phyloP scores from a whole-genome alignment of 495 filamentous ascomycete genomes.

The Usnea hakonensis region DNA sequence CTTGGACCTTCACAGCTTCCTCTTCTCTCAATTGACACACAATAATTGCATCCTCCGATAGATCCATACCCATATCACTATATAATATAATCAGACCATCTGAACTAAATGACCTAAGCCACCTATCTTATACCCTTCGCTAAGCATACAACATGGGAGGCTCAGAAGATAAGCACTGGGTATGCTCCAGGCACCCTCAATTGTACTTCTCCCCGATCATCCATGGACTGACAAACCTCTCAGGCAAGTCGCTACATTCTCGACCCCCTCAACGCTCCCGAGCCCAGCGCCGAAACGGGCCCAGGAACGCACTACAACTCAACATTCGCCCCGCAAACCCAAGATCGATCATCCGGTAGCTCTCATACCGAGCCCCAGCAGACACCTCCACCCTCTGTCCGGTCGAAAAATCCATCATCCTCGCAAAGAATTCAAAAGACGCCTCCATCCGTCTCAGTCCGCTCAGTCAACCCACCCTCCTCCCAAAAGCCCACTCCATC shows the following conservation, averaged over 20 bases:
- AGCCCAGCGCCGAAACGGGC: constrained; percentile 47
- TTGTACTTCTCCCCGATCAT: neutral
- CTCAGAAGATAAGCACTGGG: constrained; percentile 34
- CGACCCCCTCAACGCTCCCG: constrained; percentile 48
- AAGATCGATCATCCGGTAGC: constrained; percentile 12
- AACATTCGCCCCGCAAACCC: constrained; percentile 18
- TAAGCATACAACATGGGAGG: constrained; percentile 28
- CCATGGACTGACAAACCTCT: constrained; percentile 1
- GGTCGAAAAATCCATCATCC: constrained; percentile 2
- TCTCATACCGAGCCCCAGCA: constrained; percentile 16
- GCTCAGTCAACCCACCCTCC: neutral
- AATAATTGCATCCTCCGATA: too few species aligned
- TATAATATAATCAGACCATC: neutral
- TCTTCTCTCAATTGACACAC: too few species aligned
- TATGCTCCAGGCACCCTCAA: constrained; percentile 12
- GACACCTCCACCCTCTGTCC: constrained; percentile 15
- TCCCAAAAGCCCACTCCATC: constrained; percentile 13
- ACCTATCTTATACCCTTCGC: neutral
- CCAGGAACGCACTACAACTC: constrained; percentile 40
- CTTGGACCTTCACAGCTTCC: too few species aligned
- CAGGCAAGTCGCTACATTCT: constrained; percentile 47
- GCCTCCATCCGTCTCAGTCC: constrained; percentile 8
- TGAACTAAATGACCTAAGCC: too few species aligned
- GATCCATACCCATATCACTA: too few species aligned
- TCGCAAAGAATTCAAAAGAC: constrained; percentile 3